Evolutionary conservation across 1,284 basidiomycete species (phyloP), one percentile per base, ranked within the genome.

Genomic region (Microbotryomycetes sp.): DNA sequence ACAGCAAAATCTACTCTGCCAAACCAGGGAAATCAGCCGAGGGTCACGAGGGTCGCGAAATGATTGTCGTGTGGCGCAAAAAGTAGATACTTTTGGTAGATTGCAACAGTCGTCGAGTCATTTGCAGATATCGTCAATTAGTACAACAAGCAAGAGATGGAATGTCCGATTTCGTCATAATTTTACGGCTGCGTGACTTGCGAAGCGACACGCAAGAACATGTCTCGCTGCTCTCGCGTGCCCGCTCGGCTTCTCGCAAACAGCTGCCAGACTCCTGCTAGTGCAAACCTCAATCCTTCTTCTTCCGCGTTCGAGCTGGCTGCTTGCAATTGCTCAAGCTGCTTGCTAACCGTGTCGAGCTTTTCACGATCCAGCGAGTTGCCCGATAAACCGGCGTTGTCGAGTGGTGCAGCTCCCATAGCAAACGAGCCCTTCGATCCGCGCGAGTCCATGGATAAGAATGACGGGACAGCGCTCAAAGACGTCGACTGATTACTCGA

Each of bases 21-120:
- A 54, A 58, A 30, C 66, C 66, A 3, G 48, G 47, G 3, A 48
- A 31, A 56, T 48, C 55, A 21, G 55, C 57, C 11, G 55, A 60
- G 11, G 63, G 57, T 4, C 28, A 60, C 1, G 58, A 53, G n/a
- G 66, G 66, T 0, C 30, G 59, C 21, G 66, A 67, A 27, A 62
- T 57, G 56, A 58, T 67, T 51, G 56, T 64, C 21, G 63, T 67
- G 3, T 67, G 56, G 27, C 55, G 57, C 24, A 41, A 60, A 7
- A 41, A 49, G 60, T 26, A 53, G 46, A 31, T 11, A 9, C 35
- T 11, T 9, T 11, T 11, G 11, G 35, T 41, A 18, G 35, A 11
- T 18, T 11, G 35, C 35, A 41, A n/a, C 35, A 18, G 18, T 18
- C 35, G 35, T 41, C 35, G 18, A 11, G 35, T 11, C 35, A 41